These are phyloP conservation scores for Hypoxylon cercidicola DNA, from an alignment of 495 filamentous ascomycete genomes.

Conservation along the genomic window DNA sequence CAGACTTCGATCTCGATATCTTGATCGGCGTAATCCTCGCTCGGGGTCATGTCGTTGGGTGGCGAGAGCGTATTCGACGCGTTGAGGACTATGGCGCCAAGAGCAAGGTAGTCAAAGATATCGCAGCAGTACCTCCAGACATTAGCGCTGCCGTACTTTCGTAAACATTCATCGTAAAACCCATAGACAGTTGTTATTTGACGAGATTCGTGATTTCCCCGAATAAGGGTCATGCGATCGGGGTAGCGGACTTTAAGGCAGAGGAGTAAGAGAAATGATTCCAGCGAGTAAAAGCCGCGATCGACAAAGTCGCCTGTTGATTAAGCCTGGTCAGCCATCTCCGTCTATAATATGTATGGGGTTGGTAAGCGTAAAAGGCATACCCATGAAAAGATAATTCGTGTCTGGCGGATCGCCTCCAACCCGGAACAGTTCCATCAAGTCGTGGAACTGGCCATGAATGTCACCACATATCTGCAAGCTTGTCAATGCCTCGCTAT, in stretches of 20 bases:
- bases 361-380: constrained; percentile 13
- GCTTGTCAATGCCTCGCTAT: constrained; percentile 17
- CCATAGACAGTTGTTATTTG: constrained; percentile 99
- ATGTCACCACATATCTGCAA: constrained; percentile 94
- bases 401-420: constrained; percentile 96
- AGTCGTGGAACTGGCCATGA: constrained; percentile 96
- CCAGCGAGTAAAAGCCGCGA: constrained; percentile 96
- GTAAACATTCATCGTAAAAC: constrained; percentile 97
- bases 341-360: neutral
- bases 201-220: constrained; percentile 96
- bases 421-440: constrained; percentile 98
- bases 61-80: constrained; percentile 77
- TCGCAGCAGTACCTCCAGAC: constrained; percentile 99
- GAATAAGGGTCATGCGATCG: constrained; percentile 95
- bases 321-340: constrained; percentile 23
- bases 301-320: constrained; percentile 90
- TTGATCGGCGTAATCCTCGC: constrained; percentile 61
- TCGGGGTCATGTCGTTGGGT: constrained; percentile 58
- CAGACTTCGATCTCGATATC: constrained; percentile 93
- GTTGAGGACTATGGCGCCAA: constrained; percentile 92
- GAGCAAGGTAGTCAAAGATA: constrained; percentile 96
- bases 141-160: constrained; percentile 97
- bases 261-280: constrained; percentile 93
- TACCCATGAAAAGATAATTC: constrained; percentile 98
- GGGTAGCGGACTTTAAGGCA: constrained; percentile 98